Evolutionary conservation across 306 rosid species (phyloP).

Genomic region (Begonia loranthoides): DNA sequence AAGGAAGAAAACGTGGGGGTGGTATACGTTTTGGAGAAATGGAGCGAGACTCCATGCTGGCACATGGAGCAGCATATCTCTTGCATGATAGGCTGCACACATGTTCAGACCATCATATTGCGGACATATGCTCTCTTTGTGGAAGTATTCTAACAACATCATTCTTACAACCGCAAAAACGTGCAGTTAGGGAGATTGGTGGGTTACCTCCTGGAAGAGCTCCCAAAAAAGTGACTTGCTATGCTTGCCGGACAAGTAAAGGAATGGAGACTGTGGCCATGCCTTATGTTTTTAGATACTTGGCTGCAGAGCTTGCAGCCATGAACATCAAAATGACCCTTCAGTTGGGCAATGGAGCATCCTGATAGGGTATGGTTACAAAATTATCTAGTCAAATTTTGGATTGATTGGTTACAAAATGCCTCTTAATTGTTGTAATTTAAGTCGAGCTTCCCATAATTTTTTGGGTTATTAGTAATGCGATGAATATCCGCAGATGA

Average conservation of each 20-base stretch:
- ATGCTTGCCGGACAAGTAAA: slow-evolving; percentile 57
- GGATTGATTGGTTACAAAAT: no score
- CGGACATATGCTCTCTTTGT: slow-evolving; percentile 78
- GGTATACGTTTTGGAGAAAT: slow-evolving; percentile 98
- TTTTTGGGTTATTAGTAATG: no score
- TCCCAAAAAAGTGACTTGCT: slow-evolving; percentile 47
- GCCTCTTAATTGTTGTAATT: no score
- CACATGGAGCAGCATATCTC: slow-evolving; percentile 92
- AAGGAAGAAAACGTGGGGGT: slow-evolving; percentile 85
- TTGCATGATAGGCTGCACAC: slow-evolving; percentile 87
- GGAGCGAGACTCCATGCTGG: slow-evolving; percentile 96
- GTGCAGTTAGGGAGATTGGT: slow-evolving; percentile 23
- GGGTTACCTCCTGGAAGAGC: slow-evolving; percentile 64
- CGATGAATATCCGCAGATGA: no score
- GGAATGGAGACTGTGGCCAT: slow-evolving; percentile 95
- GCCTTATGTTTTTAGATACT: slow-evolving; percentile 81
- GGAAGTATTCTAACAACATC: slow-evolving; percentile 71
- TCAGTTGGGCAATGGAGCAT: slow-evolving; percentile 25
- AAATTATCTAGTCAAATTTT: no score
- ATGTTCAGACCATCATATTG: slow-evolving; percentile 86
- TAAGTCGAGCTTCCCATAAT: no score
- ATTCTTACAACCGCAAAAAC: slow-evolving; percentile 35
- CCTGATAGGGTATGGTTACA: no score
- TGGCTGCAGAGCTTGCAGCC: slow-evolving; percentile 89
- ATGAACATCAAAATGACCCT: slow-evolving; percentile 91